phyloP scores from a whole-genome alignment of 2,329 filamentous ascomycete species.

The Hymenoscyphus repandus region DNA sequence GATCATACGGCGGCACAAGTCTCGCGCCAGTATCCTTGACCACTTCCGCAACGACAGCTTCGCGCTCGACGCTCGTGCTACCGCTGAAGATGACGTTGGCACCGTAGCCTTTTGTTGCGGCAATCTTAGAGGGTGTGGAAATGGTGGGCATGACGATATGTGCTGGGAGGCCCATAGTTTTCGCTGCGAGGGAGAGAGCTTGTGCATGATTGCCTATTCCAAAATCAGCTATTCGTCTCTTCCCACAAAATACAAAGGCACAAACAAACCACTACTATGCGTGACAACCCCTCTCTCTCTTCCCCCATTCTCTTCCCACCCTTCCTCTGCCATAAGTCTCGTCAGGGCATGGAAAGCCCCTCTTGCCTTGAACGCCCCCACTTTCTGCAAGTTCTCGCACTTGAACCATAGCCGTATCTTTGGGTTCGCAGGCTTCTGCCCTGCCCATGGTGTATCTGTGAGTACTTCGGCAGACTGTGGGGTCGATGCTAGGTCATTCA shows the following conservation, averaged over 20 bases:
- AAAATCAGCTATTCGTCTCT: neutral
- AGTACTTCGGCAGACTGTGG: slow-evolving; percentile 53
- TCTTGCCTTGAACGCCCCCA: slow-evolving; percentile 88
- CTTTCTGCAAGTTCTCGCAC: slow-evolving; percentile 86
- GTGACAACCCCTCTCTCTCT: slow-evolving; percentile 71
- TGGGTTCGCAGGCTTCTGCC: slow-evolving; percentile 54
- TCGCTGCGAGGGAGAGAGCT: slow-evolving; percentile 81
- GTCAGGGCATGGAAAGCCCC: slow-evolving; percentile 85
- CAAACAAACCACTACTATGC: slow-evolving; percentile 70
- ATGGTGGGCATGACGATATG: slow-evolving; percentile 93
- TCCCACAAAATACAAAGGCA: neutral
- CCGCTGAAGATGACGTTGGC: slow-evolving; percentile 78
- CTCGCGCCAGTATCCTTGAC: slow-evolving; percentile 67
- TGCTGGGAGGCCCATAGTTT: slow-evolving; percentile 66
- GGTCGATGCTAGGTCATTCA: slow-evolving; percentile 69
- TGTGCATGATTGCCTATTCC: slow-evolving; percentile 83
- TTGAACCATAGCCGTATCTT: slow-evolving; percentile 82
- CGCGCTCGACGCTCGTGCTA: slow-evolving; percentile 72
- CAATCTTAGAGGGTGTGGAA: slow-evolving; percentile 78
- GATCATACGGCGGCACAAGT: slow-evolving; percentile 85
- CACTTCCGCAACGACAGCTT: slow-evolving; percentile 67
- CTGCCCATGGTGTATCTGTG: slow-evolving; percentile 51
- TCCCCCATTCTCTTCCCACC: slow-evolving; percentile 55
- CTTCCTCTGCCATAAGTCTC: slow-evolving; percentile 57
- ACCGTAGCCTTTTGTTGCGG: slow-evolving; percentile 73